A percentile compares a stretch with the other conserved stretches of the same genome.
These are phyloP conservation scores for Anthracocystis setariae DNA, from an alignment of 1,284 basidiomycete genomes.

Conservation along the genomic window DNA sequence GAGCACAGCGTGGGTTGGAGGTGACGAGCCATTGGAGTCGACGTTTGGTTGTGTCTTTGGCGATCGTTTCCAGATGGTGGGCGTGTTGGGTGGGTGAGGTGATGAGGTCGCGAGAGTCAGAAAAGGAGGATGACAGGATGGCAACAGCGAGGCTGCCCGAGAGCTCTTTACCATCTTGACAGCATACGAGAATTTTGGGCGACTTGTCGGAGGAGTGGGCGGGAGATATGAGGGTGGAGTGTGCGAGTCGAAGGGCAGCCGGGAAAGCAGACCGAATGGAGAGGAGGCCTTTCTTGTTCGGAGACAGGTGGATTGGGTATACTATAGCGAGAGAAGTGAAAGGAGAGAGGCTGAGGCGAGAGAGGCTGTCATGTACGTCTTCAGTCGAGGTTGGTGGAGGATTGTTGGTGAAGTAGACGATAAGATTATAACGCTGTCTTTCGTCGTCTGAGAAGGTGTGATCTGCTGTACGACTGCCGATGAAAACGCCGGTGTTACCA, in stretches of 20 bases:
- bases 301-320: slow-evolving; percentile 11
- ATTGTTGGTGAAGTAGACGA: slow-evolving; percentile 21
- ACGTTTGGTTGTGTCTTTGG: slow-evolving; percentile 75
- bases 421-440: slow-evolving; percentile 6
- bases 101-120: slow-evolving; percentile 56
- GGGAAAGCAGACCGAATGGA: slow-evolving; percentile 34
- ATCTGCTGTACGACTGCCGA: slow-evolving; percentile 20
- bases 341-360: background rate
- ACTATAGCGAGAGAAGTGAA: background rate
- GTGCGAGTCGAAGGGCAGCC: slow-evolving; percentile 27
- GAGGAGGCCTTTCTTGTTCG: slow-evolving; percentile 46
- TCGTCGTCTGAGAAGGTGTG: slow-evolving; percentile 21
- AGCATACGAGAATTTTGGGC: slow-evolving; percentile 30
- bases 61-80: slow-evolving; percentile 13
- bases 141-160: slow-evolving; percentile 40
- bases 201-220: background rate
- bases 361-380: background rate
- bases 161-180: slow-evolving; percentile 39
- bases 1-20: slow-evolving; percentile 77
- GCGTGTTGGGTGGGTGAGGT: background rate
- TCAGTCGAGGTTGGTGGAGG: background rate
- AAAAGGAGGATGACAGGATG: slow-evolving; percentile 49
- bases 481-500: slow-evolving; percentile 15
- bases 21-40: slow-evolving; percentile 84
- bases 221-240: slow-evolving; percentile 18